phyloP scores from a whole-genome alignment of 129 eudicot genomes.

The Artemisia tridentata region DNA sequence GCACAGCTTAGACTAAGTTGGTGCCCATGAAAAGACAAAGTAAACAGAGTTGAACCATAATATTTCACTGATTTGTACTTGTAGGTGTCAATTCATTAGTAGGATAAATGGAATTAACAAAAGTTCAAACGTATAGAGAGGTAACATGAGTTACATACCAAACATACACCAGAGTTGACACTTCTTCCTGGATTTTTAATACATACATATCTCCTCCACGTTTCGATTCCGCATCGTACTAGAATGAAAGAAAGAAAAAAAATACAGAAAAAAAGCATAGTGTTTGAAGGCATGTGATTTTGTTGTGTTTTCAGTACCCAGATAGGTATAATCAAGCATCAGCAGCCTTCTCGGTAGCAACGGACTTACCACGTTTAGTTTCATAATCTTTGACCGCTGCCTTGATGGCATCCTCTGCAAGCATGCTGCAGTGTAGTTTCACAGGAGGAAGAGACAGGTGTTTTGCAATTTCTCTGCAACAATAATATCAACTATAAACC shows the following conservation, averaged over 20 bases:
- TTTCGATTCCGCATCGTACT: conserved; percentile 8
- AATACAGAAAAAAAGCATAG: background rate
- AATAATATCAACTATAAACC: conserved; percentile 1
- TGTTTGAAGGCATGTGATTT: conserved; percentile 3
- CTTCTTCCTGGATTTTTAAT: background rate
- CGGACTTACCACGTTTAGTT: conserved; percentile 50
- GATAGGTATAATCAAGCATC: conserved; percentile 39
- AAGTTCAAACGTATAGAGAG: background rate
- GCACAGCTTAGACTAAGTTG: too few species aligned
- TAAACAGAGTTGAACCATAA: too few species aligned
- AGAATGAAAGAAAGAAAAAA: background rate
- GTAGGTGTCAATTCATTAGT: too few species aligned
- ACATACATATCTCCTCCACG: conserved; percentile 8
- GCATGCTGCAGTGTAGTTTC: conserved; percentile 98
- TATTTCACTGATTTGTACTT: too few species aligned
- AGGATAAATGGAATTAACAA: background rate
- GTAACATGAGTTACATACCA: conserved; percentile 6
- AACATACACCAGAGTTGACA: conserved; percentile 4
- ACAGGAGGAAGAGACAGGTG: conserved; percentile 96
- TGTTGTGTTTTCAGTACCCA: background rate
- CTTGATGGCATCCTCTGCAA: conserved; percentile 96
- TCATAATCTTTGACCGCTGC: conserved; percentile 92
- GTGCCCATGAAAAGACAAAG: too few species aligned
- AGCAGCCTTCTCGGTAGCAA: conserved; percentile 51
- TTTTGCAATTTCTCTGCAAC: conserved; percentile 90